Base-by-base conservation (phyloP, 202 grass and related monocot species). In the Schoenoplectus tabernaemontani region DNA sequence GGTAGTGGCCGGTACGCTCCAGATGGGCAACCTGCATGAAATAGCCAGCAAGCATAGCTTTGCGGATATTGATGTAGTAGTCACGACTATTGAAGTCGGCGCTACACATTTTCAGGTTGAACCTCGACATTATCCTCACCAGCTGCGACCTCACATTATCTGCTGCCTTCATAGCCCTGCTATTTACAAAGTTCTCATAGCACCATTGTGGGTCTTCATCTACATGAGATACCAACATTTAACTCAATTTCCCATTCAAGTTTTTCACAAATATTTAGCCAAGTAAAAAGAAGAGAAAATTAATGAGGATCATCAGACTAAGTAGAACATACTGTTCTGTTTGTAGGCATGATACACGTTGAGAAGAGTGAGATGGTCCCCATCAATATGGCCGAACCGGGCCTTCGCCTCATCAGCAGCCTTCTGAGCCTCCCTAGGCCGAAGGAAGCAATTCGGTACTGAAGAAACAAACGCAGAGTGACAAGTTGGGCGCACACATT, bases 1-100 rank as follows among this genome's bases (percentile, higher is more conserved):
- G 48, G 67, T 94, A 94, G 83, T 98, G 91, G 5, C 95, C 95
- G 68, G 89, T 92, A 48, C 91, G 82, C 78, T 98, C 95, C 51
- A 94, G 78, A 77, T 94, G 91, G 83, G 95, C 95, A 59, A 98
- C 91, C 86, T 98, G 95, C 95, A 98, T 98, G 77, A 98, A 98
- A 34, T 98, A 90, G 57, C 95, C 95, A 8, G 95, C 46, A 84
- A 98, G 91, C 89, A 98, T 46, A 16, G 91, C 86, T 72, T 94
- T 98, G 57, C 89, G 88, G 41, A 98, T 98, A 75, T 92, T 98
- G 33, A 98, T 62, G 23, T 94, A 98, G 78, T 94, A 98, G 39
- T 98, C 91, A 8, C 84, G 86, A 37, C 81, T 98, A 47, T 90
- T 94, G 81, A 98, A 98, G 37, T 94, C 89, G 0, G 86, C 81